A percentile compares a stretch with the other conserved stretches of the same genome.
phyloP scores from a whole-genome alignment of 331 rosid species.

The Spiraea crenata region DNA sequence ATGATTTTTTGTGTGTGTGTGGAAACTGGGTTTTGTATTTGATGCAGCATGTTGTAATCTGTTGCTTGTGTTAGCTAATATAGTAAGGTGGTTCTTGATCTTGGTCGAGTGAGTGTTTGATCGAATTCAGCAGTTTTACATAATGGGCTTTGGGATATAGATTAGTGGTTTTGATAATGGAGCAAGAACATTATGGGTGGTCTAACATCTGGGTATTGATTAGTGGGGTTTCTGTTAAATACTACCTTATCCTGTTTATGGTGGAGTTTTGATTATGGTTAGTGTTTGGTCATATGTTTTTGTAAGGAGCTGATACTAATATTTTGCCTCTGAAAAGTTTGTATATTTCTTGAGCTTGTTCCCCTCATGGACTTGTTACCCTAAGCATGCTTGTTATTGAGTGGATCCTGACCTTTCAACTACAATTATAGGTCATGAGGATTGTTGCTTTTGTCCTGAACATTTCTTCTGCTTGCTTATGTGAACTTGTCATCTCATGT shows the following conservation, averaged over 20 bases:
- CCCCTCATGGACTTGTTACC: no score
- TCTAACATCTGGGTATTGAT: constrained; percentile 6
- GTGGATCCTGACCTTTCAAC: no score
- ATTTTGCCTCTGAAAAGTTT: no score
- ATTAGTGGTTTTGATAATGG: not conserved
- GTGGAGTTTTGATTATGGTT: not conserved
- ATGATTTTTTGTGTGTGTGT: no score
- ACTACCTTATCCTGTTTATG: not conserved
- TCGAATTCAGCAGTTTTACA: not conserved
- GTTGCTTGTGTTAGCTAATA: not conserved
- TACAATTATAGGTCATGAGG: no score
- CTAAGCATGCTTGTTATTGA: no score
- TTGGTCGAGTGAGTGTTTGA: not conserved
- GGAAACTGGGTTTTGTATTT: no score
- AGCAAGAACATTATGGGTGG: not conserved
- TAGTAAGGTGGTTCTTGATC: not conserved
- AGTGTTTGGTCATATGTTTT: not conserved
- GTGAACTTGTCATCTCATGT: no score
- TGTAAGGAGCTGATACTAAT: not conserved
- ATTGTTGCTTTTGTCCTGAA: no score
- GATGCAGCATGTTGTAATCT: not conserved
- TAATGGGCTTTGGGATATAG: no score
- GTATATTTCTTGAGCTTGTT: no score
- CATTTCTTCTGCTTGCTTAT: no score
- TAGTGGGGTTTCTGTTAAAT: not conserved